Conservation (phyloP, 345 rosid genomes). For the Trapa incisa region DNA sequence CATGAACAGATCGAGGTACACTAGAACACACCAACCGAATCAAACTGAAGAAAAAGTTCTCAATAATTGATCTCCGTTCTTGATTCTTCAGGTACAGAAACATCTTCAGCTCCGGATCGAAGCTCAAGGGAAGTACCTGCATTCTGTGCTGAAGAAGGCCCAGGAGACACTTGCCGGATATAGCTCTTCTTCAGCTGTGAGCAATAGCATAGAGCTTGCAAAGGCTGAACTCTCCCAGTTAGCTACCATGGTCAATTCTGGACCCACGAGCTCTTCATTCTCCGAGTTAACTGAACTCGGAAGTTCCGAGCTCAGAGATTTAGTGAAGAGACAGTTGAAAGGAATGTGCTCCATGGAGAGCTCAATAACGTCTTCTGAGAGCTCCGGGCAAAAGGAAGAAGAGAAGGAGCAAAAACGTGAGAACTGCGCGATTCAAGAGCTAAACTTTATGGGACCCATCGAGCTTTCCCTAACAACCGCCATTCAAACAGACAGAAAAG, state of each 20-base stretch:
- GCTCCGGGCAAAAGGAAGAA: constrained; percentile 36
- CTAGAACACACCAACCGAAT: background rate
- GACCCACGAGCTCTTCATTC: constrained; percentile 42
- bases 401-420: constrained; percentile 18
- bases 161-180: constrained; percentile 80
- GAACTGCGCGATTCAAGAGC: constrained; percentile 13
- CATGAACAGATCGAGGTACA: constrained; percentile 89
- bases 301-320: constrained; percentile 20
- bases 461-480: constrained; percentile 63
- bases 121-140: constrained; percentile 91
- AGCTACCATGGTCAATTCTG: constrained; percentile 47
- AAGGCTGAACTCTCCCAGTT: constrained; percentile 61
- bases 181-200: constrained; percentile 44
- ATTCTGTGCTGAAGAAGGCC: constrained; percentile 70
- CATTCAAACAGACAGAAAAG: constrained; percentile 22
- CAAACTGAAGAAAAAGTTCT: background rate
- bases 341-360: constrained; percentile 62
- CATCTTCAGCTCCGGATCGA: constrained; percentile 89
- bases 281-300: constrained; percentile 56
- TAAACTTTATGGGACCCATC: constrained; percentile 10
- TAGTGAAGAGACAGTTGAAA: constrained; percentile 19
- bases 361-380: constrained; percentile 78
- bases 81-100: constrained; percentile 68
- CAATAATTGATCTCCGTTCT: background rate
- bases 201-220: constrained; percentile 34